Base-by-base conservation (phyloP, 73 alveolate species). In the Stentor coeruleus region DNA sequence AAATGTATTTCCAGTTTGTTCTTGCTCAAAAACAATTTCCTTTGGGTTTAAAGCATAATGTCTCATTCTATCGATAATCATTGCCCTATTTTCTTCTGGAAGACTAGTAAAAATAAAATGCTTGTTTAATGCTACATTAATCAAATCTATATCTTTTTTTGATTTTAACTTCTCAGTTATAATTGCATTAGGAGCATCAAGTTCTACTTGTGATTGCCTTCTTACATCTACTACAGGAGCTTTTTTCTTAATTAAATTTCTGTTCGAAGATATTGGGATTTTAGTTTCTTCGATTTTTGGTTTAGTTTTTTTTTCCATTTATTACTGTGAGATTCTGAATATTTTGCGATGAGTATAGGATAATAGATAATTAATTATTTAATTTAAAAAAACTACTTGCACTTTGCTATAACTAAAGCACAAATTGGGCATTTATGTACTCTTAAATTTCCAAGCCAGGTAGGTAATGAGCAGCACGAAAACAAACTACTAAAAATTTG, bases 1-100 rank as follows among this genome's bases (percentile, higher is more conserved):
- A 15, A 58, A 81, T 15, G 72, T 36, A 2, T 66, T 81, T 6
- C 86, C 87, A 31, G 49, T 35, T 26, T 81, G 82, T 20, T 59
- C 38, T 81, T 81, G 66, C 66, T 81, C 72, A 28, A 81, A 81
- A n/a, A 81, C 72, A 55, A 55, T 55, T 15, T 55, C 20, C 20
- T n/a, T n/a, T 55, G 15, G 26, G 15, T 55, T 55, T n/a, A 55
- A 15, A 55, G 72, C 20, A 55, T 15, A 55, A 55, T 55, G 72
- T n/a, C 20, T 55, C 72, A 55, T 55, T 55, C 26, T 55, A 15
- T 55, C 20, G n/a, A 55, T 55, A 15, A 55, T n/a, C 15, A n/a
- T 15, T 15, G 15, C 72, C 15, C 72, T 15, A 55, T 55, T n/a
- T 15, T 55, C 72, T 55, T 55, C 72, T 15, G 72, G n/a, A 15